These are phyloP conservation scores for Stenogyne calaminthoides DNA, from an alignment of 305 asterid genomes.

Conservation along the genomic window DNA sequence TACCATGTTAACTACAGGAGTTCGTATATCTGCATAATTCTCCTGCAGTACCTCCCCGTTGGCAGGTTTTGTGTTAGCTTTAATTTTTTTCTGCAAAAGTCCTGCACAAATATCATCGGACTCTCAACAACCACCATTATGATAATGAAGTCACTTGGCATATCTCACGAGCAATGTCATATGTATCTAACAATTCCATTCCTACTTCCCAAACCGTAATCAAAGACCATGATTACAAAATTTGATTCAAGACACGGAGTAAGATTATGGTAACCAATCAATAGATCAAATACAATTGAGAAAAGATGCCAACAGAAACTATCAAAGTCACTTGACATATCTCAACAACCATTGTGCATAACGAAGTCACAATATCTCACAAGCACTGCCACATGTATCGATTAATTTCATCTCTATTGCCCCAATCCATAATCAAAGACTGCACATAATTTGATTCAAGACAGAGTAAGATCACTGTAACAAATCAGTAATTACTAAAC, in stretches of 20 bases:
- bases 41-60: slow-evolving; percentile 33
- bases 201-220: background rate
- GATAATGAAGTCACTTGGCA: slow-evolving; percentile 24
- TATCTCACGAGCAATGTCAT: slow-evolving; percentile 12
- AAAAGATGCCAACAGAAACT: too few species aligned
- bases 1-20: slow-evolving; percentile 29
- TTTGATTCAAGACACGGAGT: background rate
- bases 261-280: too few species aligned
- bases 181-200: background rate
- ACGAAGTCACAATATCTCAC: slow-evolving; percentile 23
- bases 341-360: slow-evolving; percentile 6
- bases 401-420: background rate
- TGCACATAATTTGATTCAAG: background rate
- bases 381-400: background rate
- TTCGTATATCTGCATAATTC: slow-evolving; percentile 36
- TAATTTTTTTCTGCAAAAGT: slow-evolving; percentile 32
- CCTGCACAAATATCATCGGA: slow-evolving; percentile 38
- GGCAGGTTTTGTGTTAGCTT: slow-evolving; percentile 29
- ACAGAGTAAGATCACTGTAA: too few species aligned
- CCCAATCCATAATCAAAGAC: background rate
- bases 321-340: background rate
- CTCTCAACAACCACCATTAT: slow-evolving; percentile 19
- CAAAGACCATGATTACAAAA: too few species aligned
- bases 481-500: too few species aligned
- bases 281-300: too few species aligned